Evolutionary conservation across 768 basidiomycete genomes (phyloP).

Genomic region (Crassisporium funariophilum): DNA sequence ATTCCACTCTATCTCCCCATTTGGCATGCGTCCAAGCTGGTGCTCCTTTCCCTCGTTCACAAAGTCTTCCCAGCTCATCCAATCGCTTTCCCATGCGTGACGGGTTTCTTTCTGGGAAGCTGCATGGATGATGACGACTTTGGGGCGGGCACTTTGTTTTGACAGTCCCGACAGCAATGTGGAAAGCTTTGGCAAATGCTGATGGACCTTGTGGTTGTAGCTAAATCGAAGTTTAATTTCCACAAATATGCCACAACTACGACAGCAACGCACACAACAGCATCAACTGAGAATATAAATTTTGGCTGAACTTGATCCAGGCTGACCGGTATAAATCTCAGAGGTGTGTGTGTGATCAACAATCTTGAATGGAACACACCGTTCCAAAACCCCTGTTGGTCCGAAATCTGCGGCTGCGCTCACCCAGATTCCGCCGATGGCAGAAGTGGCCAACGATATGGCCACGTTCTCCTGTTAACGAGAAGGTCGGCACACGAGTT

Average conservation of each 20-base stretch:
- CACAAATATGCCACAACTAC: slow-evolving; percentile 11
- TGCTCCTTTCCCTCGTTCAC: slow-evolving; percentile 45
- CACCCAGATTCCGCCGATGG: slow-evolving; percentile 82
- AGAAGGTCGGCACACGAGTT: slow-evolving; percentile 15
- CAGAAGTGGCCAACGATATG: slow-evolving; percentile 66
- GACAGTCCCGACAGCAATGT: slow-evolving; percentile 55
- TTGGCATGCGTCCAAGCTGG: slow-evolving; percentile 48
- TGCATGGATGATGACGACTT: slow-evolving; percentile 60
- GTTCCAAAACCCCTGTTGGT: slow-evolving; percentile 73
- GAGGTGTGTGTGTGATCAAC: slow-evolving; percentile 7
- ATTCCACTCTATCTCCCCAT: slow-evolving; percentile 66
- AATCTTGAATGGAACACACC: slow-evolving; percentile 37
- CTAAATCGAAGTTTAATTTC: slow-evolving; percentile 33
- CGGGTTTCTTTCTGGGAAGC: slow-evolving; percentile 35
- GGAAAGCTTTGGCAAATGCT: slow-evolving; percentile 65
- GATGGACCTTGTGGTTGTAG: slow-evolving; percentile 72
- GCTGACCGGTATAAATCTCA: slow-evolving; percentile 30
- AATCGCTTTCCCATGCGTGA: slow-evolving; percentile 45
- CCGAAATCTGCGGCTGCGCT: slow-evolving; percentile 84
- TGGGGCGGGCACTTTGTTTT: slow-evolving; percentile 38
- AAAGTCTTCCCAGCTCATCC: slow-evolving; percentile 59
- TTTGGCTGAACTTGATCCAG: slow-evolving; percentile 80
- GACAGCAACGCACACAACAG: slow-evolving; percentile 55
- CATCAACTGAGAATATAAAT: slow-evolving; percentile 73
- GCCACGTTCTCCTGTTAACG: slow-evolving; percentile 62